Evolutionary conservation across 2,329 filamentous ascomycete species (phyloP), one percentile per base, ranked within the genome.

Genomic region (Pyrenophora seminiperda): DNA sequence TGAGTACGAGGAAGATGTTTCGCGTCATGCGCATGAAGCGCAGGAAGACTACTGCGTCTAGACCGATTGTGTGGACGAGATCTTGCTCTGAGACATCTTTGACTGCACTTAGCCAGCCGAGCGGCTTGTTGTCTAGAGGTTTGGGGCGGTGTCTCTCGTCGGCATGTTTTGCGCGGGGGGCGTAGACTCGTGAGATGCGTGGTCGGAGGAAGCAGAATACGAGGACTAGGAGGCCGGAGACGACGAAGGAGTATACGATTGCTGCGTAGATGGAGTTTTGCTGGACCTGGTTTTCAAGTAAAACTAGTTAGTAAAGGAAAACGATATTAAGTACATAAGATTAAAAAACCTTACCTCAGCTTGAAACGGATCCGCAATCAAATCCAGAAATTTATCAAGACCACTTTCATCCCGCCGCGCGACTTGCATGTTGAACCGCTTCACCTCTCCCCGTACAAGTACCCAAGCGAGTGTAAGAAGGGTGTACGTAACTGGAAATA

Each of bases 11-110:
- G 68, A 97, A 96, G 47, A 97, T 90, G 68, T 96, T 93, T 50
- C 94, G 85, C 63, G 90, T 87, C 93, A 97, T 97, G 56, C 86
- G 82, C 49, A 87, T 83, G 66, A 96, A 93, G 40, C 93, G 85
- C 58, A 97, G 78, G 71, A 97, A 97, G 24, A 97, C 77, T 2
- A 89, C 88, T 3, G 92, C 94, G 74, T 99, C 94, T 75, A 99
- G 80, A 31, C 94, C 94, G 19, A 96, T 86, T 62, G 89, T 85
- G 14, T 88, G 82, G n/a, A 96, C 81, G 47, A 97, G 73, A 5
- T 90, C 83, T 49, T 85, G 78, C 75, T 97, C 94, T 50, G 83
- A 86, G 20, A 89, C 91, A 54, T 80, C 82, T 71, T 90, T 79
- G 36, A 97, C 76, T 0, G 93, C 91, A 15, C 78, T 78, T 15